Base-by-base conservation (phyloP, 1,284 basidiomycete genomes). In the Cutaneotrichosporon sp. region DNA sequence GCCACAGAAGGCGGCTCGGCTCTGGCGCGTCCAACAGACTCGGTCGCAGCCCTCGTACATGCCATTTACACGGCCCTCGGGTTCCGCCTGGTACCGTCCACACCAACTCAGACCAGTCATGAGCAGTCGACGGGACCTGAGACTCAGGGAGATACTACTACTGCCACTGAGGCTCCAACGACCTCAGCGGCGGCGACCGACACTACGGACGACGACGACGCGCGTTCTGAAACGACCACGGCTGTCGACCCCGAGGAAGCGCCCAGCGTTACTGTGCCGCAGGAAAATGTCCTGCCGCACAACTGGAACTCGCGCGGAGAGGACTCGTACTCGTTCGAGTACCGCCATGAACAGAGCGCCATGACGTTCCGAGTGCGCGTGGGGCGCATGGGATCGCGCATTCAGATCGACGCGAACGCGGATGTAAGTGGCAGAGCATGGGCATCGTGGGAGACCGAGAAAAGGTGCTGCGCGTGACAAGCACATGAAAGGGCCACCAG, bases 341-440 rank as follows among this genome's bases (percentile, higher is more conserved):
- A 78, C 59, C 64, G 61, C 30, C 76, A 77, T 61, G 69, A 62
- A 14, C 76, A 77, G 65, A 74, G 70, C 48, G 61, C 66, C 8
- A 59, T 78, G 65, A 61, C 59, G 12, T 78, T 76, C 55, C 62
- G 74, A 40, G 61, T 78, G 33, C 68, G 71, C 26, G 68, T 78
- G 8, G 69, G 69, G 9, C 67, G 70, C 21, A 72, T 78, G 59
- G 77, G 77, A 0, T 67, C 59, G 2, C 64, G 77, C 42, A 65
- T 72, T 0, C 65, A 76, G 51, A 62, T 78, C 13, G 76, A 76
- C 44, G 77, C 67, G 2, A 75, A 74, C 58, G 76, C 76, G 1
- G 73, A 78, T 62, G 77, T 78, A 52, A 63, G 76, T 65, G n/a
- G 17, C 17, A 14, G 18, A 18, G 10, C 20, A 36, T 21, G 35